Conservation (phyloP, 2,329 filamentous ascomycete species). For the Bimuria novae-zelandiae region DNA sequence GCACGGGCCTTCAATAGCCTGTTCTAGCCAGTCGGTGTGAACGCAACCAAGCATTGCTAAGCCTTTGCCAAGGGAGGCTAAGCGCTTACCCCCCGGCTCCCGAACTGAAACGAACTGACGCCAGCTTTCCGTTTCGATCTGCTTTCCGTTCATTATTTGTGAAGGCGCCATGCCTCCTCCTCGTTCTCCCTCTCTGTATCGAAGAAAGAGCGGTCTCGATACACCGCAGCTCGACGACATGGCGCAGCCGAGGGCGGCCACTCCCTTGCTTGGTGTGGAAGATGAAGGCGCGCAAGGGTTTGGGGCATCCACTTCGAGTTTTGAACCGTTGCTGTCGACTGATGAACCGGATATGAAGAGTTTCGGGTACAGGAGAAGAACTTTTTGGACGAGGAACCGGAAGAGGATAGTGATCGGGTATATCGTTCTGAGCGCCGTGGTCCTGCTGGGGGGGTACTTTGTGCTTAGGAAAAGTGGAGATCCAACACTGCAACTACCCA, state of each 20-base stretch:
- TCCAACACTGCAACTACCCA: conserved; percentile 2
- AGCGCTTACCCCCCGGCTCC: background rate
- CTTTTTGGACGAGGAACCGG: background rate
- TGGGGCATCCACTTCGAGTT: background rate
- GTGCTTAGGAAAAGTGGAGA: background rate
- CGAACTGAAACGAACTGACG: background rate
- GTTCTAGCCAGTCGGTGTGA: background rate
- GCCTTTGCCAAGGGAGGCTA: conserved; percentile 1
- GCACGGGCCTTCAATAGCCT: background rate
- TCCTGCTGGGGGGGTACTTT: background rate
- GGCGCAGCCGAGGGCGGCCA: background rate
- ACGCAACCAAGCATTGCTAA: conserved; percentile 4
- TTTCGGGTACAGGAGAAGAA: background rate
- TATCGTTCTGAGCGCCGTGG: background rate
- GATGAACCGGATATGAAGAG: background rate
- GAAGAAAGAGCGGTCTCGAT: background rate
- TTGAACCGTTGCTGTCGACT: background rate
- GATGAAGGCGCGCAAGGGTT: background rate
- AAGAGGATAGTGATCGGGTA: background rate
- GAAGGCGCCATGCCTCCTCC: background rate
- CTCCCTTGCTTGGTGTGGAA: background rate
- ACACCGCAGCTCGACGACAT: background rate
- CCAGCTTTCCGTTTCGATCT: background rate
- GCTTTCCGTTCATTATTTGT: background rate
- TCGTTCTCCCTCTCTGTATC: background rate